Conservation (phyloP, 2,329 filamentous ascomycete genomes). For the Fusarium dlaminii region DNA sequence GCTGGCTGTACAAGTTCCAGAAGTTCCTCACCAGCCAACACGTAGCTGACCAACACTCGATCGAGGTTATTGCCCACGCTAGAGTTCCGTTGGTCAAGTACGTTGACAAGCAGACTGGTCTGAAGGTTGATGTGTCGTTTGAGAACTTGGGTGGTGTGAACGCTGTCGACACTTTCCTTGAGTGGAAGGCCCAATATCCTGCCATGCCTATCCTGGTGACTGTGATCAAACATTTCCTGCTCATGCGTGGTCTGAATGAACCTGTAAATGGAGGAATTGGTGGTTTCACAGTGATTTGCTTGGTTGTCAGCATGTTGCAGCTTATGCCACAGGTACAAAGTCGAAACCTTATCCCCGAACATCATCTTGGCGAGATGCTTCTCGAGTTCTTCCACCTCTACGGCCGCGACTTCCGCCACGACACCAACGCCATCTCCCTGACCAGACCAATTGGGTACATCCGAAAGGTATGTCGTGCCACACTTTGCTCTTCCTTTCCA, state of each 20-base stretch:
- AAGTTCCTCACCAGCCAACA: conserved; percentile 64
- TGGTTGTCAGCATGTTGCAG: conserved; percentile 90
- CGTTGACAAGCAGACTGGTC: conserved; percentile 77
- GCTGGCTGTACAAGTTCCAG: conserved; percentile 70
- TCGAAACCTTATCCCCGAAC: conserved; percentile 64
- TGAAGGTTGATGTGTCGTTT: conserved; percentile 94
- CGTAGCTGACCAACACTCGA: conserved; percentile 66
- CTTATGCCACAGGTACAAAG: conserved; percentile 77
- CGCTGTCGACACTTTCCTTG: conserved; percentile 81
- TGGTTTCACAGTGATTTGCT: conserved; percentile 92
- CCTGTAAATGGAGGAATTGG: conserved; percentile 91
- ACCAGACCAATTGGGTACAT: conserved; percentile 75
- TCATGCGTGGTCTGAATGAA: conserved; percentile 91
- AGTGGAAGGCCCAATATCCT: conserved; percentile 83
- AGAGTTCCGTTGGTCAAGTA: conserved; percentile 95
- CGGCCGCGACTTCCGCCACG: conserved; percentile 80
- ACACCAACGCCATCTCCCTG: conserved; percentile 76
- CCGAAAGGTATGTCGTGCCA: conserved; percentile 70
- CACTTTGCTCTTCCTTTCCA: background rate
- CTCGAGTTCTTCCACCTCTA: conserved; percentile 92
- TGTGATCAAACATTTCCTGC: conserved; percentile 89
- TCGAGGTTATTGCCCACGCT: conserved; percentile 77
- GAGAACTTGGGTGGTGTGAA: conserved; percentile 86
- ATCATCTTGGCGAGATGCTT: conserved; percentile 81
- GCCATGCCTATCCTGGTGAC: conserved; percentile 88